phyloP scores from a whole-genome alignment of 306 rosid genomes.

The Cucumis melo region DNA sequence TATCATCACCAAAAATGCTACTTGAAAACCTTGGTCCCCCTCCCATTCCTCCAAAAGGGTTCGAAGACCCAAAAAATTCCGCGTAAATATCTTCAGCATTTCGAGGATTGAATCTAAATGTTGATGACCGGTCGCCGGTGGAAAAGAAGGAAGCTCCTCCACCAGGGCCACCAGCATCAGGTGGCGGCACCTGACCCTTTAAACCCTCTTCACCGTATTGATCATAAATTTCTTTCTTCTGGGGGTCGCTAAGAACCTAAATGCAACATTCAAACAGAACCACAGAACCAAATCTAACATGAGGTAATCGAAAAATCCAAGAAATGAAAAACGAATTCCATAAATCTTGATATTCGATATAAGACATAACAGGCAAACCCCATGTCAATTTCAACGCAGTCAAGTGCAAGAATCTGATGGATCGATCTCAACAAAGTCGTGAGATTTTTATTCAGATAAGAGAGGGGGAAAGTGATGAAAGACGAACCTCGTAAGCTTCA shows the following conservation, averaged over 20 bases:
- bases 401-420: background rate
- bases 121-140: constrained; percentile 43
- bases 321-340: background rate
- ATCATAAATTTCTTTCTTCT: constrained; percentile 50
- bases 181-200: constrained; percentile 59
- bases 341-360: background rate
- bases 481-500: constrained; percentile 38
- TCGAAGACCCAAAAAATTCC: constrained; percentile 43
- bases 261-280: constrained; percentile 2
- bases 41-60: constrained; percentile 50
- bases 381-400: background rate
- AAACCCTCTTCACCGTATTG: constrained; percentile 68
- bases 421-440: background rate
- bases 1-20: constrained; percentile 46
- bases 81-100: constrained; percentile 53
- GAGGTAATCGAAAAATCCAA: background rate
- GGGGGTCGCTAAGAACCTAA: constrained; percentile 66
- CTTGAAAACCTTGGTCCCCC: constrained; percentile 47
- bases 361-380: background rate
- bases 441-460: background rate
- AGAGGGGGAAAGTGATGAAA: background rate
- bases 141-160: constrained; percentile 42
- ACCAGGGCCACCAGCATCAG: constrained; percentile 38
- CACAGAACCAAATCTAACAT: background rate
- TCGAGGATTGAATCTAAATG: constrained; percentile 52